These are phyloP conservation scores for Glomus cerebriforme DNA, from an alignment of 192 early-diverging fungal genomes.

Conservation along the genomic window DNA sequence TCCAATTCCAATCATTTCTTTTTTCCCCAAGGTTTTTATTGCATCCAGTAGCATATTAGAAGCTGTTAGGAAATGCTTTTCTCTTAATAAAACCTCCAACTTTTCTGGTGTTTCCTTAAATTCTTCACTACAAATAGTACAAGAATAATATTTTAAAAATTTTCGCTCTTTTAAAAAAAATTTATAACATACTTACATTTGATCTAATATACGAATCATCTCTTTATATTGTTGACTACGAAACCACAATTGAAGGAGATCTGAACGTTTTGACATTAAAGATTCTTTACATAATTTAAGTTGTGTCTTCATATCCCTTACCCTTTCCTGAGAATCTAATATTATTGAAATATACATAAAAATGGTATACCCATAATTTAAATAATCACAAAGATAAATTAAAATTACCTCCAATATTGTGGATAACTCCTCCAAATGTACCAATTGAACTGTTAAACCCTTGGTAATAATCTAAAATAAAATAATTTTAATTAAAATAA, in stretches of 20 bases:
- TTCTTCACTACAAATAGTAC: slow-evolving; percentile 53
- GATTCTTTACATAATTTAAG: slow-evolving; percentile 66
- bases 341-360: background rate
- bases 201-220: slow-evolving; percentile 74
- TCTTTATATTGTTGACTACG: slow-evolving; percentile 78
- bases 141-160: background rate
- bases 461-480: slow-evolving; percentile 67
- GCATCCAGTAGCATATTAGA: slow-evolving; percentile 64
- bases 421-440: slow-evolving; percentile 76
- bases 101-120: slow-evolving; percentile 67
- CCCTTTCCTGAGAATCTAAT: slow-evolving; percentile 62
- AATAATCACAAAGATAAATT: background rate
- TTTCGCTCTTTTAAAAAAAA: background rate
- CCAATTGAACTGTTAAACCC: slow-evolving; percentile 83
- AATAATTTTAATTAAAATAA: background rate
- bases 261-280: slow-evolving; percentile 62
- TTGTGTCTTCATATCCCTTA: slow-evolving; percentile 62
- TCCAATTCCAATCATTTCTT: slow-evolving; percentile 68
- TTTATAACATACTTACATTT: slow-evolving; percentile 47
- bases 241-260: slow-evolving; percentile 68
- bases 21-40: slow-evolving; percentile 60
- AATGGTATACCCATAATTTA: background rate
- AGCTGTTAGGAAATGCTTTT: slow-evolving; percentile 74
- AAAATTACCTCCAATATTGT: slow-evolving; percentile 61
- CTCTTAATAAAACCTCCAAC: slow-evolving; percentile 53